Percentiles rank a stretch among this genome's conserved stretches.
These are phyloP conservation scores for Panellus pusillus DNA, from an alignment of 768 basidiomycete species.

Conservation along the genomic window DNA sequence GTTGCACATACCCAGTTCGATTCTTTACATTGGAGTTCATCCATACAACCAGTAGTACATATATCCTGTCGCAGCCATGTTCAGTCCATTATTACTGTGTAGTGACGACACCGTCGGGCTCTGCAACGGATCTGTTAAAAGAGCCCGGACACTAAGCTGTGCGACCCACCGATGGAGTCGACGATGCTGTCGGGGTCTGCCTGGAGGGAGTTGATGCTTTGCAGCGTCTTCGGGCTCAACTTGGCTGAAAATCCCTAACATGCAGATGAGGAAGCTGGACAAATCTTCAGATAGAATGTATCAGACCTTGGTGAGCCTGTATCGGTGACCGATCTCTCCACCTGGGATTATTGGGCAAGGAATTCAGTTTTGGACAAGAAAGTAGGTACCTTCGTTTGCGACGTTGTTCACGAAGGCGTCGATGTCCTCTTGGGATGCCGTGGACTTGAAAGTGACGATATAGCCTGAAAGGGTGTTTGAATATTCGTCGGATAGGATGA, in stretches of 20 bases:
- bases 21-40: slow-evolving; percentile 3
- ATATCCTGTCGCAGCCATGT: not conserved
- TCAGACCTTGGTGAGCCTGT: slow-evolving; percentile 40
- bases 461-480: slow-evolving; percentile 35
- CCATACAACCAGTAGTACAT: not conserved
- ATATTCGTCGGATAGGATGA: not conserved
- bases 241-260: slow-evolving; percentile 45
- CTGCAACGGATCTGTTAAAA: slow-evolving; percentile 23
- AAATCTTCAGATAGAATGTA: not conserved
- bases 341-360: slow-evolving; percentile 29
- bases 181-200: slow-evolving; percentile 17
- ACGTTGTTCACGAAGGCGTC: slow-evolving; percentile 41
- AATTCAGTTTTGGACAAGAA: not conserved
- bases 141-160: too few relatives aligned
- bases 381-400: slow-evolving; percentile 33
- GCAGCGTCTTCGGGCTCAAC: slow-evolving; percentile 33
- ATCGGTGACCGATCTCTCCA: slow-evolving; percentile 43
- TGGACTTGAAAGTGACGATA: slow-evolving; percentile 57
- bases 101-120: slow-evolving; percentile 39
- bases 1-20: not conserved
- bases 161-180: slow-evolving; percentile 24
- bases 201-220: slow-evolving; percentile 27
- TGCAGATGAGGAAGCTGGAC: not conserved
- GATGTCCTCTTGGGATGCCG: slow-evolving; percentile 40
- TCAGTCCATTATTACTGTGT: slow-evolving; percentile 30